Base-by-base conservation (phyloP, 495 filamentous ascomycete species). In the Xylaria venustula region DNA sequence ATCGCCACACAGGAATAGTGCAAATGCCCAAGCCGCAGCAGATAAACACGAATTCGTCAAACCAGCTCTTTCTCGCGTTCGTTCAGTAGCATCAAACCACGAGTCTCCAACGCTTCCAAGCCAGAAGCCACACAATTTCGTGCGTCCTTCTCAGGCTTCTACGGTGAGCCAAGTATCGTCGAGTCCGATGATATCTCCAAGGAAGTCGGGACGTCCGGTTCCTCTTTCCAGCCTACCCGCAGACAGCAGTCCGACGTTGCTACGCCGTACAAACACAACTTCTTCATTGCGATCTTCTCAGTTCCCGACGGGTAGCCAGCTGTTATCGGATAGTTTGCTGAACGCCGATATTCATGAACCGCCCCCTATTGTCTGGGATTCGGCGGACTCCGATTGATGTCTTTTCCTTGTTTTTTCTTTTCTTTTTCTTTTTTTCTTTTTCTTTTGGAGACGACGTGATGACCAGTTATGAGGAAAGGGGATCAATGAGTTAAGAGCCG, bases 321-420 rank as follows among this genome's bases (percentile, higher is more conserved):
- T 85, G 67, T 70, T 83, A 54, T 79, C 78, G 30, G 81, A 83
- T 41, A 85, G 82, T 66, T 64, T 87, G 62, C 30, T 85, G 60
- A 67, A 77, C 36, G 80, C 81, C 60, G 75, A 77, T 65, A 65
- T 81, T 34, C 71, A 73, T 17, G 64, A 57, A 12, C 79, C 78
- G 34, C 80, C 77, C 1, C 53, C 71, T 3, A 68, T 73, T 28
- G 68, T 79, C 28, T 75, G 67, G 67, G 80, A 83, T 63, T 77
- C 74, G 4, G 79, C 78, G 17, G 77, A 75, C 37, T 7, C 30
- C 11, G 30, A 42, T 42, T 45, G 17, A 45, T 45, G 42, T 4
- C 37, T 41, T 11, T 41, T 41, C 3, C n/a, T n/a, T n/a, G n/a
- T n/a, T n/a, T n/a, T n/a, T n/a, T n/a, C n/a, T 42, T 3, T 42